Percentiles rank a stretch among this genome's conserved stretches.
phyloP scores from a whole-genome alignment of 768 basidiomycete species.

The Tephrocybe rancida region DNA sequence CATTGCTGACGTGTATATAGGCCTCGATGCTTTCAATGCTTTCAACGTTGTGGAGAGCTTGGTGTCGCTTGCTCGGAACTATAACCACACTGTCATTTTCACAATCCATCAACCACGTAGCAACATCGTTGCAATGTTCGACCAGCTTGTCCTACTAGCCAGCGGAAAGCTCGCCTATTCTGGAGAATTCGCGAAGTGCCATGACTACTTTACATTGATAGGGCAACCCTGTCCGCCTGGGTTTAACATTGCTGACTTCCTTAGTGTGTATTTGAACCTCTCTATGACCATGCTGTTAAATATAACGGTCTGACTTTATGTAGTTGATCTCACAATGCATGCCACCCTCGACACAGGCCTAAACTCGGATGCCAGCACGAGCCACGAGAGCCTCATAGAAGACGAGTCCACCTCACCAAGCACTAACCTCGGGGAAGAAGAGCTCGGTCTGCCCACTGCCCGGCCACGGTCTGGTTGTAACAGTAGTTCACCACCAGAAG shows the following conservation, averaged over 20 bases:
- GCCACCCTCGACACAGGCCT: slow-evolving; percentile 42
- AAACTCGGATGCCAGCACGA: slow-evolving; percentile 21
- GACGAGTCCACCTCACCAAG: slow-evolving; percentile 20
- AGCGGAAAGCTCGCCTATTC: slow-evolving; percentile 85
- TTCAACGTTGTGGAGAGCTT: slow-evolving; percentile 92
- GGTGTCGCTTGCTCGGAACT: slow-evolving; percentile 81
- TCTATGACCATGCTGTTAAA: background rate
- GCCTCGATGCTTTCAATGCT: slow-evolving; percentile 94
- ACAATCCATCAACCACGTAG: slow-evolving; percentile 98
- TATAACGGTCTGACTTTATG: background rate
- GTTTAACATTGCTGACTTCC: slow-evolving; percentile 96
- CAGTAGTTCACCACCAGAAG: slow-evolving; percentile 26
- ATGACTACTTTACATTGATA: slow-evolving; percentile 77
- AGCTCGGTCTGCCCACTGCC: slow-evolving; percentile 57
- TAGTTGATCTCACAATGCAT: slow-evolving; percentile 77
- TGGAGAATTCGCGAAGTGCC: slow-evolving; percentile 74
- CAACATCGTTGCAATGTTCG: slow-evolving; percentile 96
- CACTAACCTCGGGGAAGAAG: slow-evolving; percentile 64
- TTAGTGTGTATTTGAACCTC: slow-evolving; percentile 62
- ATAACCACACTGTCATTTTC: slow-evolving; percentile 94
- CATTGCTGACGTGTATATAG: slow-evolving; percentile 46
- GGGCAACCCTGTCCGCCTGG: slow-evolving; percentile 88
- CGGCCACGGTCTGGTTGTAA: slow-evolving; percentile 36
- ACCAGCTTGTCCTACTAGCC: slow-evolving; percentile 86
- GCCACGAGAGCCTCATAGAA: slow-evolving; percentile 29